phyloP scores from a whole-genome alignment of 177 flowering plant species.

The Vitis hybrid region DNA sequence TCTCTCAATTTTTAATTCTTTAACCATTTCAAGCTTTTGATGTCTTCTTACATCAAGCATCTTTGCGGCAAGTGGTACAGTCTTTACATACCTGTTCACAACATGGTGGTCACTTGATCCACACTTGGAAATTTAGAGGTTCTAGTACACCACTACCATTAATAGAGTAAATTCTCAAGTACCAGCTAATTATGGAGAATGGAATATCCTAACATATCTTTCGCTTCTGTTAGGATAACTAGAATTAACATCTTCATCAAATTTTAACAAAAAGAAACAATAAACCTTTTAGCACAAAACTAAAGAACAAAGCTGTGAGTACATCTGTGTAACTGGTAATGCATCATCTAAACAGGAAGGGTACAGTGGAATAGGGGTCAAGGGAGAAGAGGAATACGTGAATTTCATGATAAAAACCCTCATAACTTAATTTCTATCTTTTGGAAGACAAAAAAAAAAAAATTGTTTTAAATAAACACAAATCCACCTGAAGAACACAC shows the following conservation, averaged over 20 bases:
- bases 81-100: slow-evolving; percentile 53
- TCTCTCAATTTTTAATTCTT: slow-evolving; percentile 62
- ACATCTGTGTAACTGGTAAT: too few relatives aligned
- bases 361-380: too few relatives aligned
- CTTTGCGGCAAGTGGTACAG: slow-evolving; percentile 94
- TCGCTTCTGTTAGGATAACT: background rate
- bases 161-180: background rate
- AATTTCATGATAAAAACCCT: too few relatives aligned
- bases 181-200: background rate
- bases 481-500: too few relatives aligned
- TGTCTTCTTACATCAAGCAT: slow-evolving; percentile 78
- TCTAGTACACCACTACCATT: background rate
- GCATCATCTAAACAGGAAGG: too few relatives aligned
- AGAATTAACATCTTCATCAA: background rate
- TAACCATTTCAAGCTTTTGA: slow-evolving; percentile 90
- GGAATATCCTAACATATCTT: background rate
- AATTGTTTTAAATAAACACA: too few relatives aligned
- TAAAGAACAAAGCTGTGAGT: background rate
- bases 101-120: background rate
- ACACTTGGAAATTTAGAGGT: background rate
- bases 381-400: too few relatives aligned
- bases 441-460: too few relatives aligned
- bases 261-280: background rate
- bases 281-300: background rate
- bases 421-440: too few relatives aligned